phyloP scores from a whole-genome alignment of 345 rosid genomes.

The Ricinus communis region DNA sequence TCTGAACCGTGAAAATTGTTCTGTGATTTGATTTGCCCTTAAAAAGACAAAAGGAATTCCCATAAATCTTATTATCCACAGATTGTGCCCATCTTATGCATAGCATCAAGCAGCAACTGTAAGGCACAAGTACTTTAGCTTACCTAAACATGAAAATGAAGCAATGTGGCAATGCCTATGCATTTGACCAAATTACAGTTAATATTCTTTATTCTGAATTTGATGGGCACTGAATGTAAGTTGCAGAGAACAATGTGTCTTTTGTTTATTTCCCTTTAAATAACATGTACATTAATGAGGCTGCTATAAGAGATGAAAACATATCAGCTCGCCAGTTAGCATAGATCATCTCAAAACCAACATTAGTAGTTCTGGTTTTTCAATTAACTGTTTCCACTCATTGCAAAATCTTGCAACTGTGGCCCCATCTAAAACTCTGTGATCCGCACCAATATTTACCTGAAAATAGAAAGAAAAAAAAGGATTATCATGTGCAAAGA shows the following conservation, averaged over 20 bases:
- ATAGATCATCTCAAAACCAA: conserved; percentile 58
- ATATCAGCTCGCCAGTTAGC: not conserved
- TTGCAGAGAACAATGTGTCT: not conserved
- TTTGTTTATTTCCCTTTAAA: not conserved
- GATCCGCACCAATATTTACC: conserved; percentile 92
- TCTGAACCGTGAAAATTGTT: no score
- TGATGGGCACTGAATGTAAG: not conserved
- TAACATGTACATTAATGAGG: not conserved
- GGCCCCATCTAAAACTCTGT: conserved; percentile 91
- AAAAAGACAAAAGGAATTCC: no score
- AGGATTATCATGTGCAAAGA: no score
- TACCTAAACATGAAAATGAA: no score
- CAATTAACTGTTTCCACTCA: conserved; percentile 79
- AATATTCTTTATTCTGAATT: not conserved
- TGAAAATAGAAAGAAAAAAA: conserved; percentile 22
- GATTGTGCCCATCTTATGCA: no score
- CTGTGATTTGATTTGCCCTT: no score
- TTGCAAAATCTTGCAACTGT: conserved; percentile 85
- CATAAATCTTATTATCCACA: no score
- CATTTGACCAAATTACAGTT: not conserved
- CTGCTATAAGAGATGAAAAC: not conserved
- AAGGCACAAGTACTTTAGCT: no score
- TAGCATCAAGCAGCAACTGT: no score
- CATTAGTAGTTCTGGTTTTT: conserved; percentile 82
- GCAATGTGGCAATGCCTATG: no score